These are phyloP conservation scores for Geotrichum histeridarum DNA, from an alignment of 1,139 yeast genomes.

Conservation along the genomic window DNA sequence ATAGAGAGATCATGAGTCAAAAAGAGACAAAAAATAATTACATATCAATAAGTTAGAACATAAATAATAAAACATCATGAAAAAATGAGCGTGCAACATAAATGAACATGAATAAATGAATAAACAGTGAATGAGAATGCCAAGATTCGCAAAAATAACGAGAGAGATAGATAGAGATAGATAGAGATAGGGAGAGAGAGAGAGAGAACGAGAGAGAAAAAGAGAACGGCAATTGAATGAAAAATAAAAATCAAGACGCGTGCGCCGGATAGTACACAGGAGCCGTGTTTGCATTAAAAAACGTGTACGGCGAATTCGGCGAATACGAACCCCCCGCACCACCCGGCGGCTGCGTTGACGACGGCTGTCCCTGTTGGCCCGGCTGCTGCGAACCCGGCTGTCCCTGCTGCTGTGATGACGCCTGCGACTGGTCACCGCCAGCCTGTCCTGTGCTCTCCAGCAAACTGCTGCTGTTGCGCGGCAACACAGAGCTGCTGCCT, in stretches of 20 bases:
- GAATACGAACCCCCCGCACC: neutral
- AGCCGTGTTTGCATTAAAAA: neutral
- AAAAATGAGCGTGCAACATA: too few relatives aligned
- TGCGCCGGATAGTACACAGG: constrained; percentile 3
- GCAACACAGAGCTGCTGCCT: neutral
- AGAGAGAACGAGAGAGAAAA: neutral
- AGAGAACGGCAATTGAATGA: too few relatives aligned
- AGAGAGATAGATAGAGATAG: too few relatives aligned
- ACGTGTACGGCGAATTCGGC: neutral
- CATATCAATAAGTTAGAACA: too few relatives aligned
- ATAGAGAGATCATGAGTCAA: too few relatives aligned
- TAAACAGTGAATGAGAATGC: too few relatives aligned
- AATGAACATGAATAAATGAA: too few relatives aligned
- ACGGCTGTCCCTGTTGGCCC: neutral
- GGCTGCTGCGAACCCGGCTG: neutral
- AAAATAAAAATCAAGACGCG: neutral
- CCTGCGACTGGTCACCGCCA: neutral
- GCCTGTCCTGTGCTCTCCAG: neutral
- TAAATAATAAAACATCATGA: too few relatives aligned
- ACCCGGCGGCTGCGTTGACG: neutral
- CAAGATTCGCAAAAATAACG: too few relatives aligned
- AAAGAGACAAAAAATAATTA: too few relatives aligned
- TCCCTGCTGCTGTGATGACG: neutral
- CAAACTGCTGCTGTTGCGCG: neutral
- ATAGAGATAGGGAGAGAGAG: too few relatives aligned